Evolutionary conservation across 2,329 filamentous ascomycete genomes (phyloP).

Genomic region (Didymella arachidicola): DNA sequence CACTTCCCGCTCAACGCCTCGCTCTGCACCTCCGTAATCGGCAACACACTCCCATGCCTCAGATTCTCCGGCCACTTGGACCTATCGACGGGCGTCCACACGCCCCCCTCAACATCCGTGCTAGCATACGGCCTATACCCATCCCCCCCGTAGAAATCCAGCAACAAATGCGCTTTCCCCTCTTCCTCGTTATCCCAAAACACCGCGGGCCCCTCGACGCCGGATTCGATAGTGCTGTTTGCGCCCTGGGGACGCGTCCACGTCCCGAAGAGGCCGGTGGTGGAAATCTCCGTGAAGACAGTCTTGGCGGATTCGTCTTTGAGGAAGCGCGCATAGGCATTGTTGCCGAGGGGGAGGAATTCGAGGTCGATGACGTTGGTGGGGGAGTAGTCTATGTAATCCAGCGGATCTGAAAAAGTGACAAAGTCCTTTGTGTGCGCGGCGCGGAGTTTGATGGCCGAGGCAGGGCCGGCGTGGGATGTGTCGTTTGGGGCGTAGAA

Average conservation of each 20-base stretch:
- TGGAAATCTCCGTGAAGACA: background rate
- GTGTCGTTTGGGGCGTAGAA: background rate
- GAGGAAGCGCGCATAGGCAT: background rate
- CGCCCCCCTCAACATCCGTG: background rate
- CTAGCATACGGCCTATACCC: background rate
- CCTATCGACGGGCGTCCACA: background rate
- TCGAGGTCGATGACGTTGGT: background rate
- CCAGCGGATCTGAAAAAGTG: background rate
- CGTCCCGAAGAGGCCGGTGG: background rate
- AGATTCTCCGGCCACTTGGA: background rate
- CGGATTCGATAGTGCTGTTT: background rate
- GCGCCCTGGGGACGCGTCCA: background rate
- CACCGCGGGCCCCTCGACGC: background rate
- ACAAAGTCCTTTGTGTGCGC: background rate
- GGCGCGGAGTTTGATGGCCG: background rate
- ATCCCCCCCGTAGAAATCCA: background rate
- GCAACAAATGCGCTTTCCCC: background rate
- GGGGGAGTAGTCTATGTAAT: background rate
- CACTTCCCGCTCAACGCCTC: background rate
- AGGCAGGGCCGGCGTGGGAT: background rate
- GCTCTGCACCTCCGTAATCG: background rate
- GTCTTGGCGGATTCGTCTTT: background rate
- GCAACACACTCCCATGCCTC: background rate
- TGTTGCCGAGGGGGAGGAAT: background rate
- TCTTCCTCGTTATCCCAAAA: background rate